Conservation (phyloP, 495 filamentous ascomycete genomes). For the Penicillium alfredii region DNA sequence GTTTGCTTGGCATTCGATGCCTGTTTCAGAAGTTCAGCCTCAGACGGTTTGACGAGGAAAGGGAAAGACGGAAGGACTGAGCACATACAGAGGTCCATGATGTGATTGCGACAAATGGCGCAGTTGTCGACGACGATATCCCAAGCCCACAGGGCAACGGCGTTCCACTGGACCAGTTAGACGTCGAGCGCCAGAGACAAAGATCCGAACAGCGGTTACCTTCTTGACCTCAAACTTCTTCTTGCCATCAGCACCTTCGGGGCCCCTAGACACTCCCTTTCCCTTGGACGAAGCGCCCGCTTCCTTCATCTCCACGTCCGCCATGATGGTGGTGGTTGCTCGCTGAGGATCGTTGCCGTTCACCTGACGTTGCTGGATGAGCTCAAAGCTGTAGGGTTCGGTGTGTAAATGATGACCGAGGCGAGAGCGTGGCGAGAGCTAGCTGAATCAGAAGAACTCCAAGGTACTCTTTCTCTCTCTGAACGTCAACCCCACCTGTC, state of each 20-base stretch:
- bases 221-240: slow-evolving; percentile 98
- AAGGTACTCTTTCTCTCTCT: no score
- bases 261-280: slow-evolving; percentile 55
- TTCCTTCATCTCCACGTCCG: slow-evolving; percentile 96
- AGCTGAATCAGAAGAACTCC: no score
- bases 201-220: slow-evolving; percentile 43
- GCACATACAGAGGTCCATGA: slow-evolving; percentile 92
- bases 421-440: no score
- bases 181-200: slow-evolving; percentile 9
- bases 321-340: slow-evolving; percentile 66
- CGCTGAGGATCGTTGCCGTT: slow-evolving; percentile 4
- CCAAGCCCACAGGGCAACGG: slow-evolving; percentile 99
- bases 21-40: no score
- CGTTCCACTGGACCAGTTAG: slow-evolving; percentile 86
- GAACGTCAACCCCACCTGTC: no score
- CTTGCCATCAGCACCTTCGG: slow-evolving; percentile 63
- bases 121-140: slow-evolving; percentile 99
- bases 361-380: no score
- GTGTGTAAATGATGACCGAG: no score
- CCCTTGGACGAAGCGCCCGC: slow-evolving; percentile 49
- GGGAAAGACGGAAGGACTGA: background rate
- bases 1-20: slow-evolving; percentile 99
- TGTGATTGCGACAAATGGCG: slow-evolving; percentile 98
- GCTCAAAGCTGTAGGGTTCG: no score
- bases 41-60: no score